Conservation (phyloP, 768 basidiomycete genomes). For the Gloeophyllum trabeum region DNA sequence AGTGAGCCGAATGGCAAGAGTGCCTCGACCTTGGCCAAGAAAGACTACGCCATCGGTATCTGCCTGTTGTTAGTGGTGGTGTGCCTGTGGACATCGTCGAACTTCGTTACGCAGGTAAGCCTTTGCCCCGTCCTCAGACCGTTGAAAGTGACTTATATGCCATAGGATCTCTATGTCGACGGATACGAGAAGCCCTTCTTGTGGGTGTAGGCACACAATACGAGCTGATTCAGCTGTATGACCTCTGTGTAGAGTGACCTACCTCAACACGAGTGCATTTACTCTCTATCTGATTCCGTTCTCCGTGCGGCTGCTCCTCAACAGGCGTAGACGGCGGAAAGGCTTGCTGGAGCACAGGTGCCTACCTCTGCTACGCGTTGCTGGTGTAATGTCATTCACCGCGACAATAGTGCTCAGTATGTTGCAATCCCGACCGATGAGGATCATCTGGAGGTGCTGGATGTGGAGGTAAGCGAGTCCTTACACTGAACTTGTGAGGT, state of each 20-base stretch:
- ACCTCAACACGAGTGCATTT: constrained; percentile 88
- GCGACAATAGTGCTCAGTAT: too few species aligned
- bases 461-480: too few species aligned
- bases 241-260: constrained; percentile 57
- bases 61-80: constrained; percentile 65
- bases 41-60: constrained; percentile 48
- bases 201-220: too few species aligned
- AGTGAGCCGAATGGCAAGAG: background rate
- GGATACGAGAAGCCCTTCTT: constrained; percentile 89
- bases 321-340: constrained; percentile 1
- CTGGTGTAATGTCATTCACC: too few species aligned
- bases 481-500: constrained; percentile 2
- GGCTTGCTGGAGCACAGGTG: constrained; percentile 1
- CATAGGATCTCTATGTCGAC: constrained; percentile 34
- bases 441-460: too few species aligned
- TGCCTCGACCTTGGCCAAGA: constrained; percentile 3
- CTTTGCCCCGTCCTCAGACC: background rate
- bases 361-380: background rate
- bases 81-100: constrained; percentile 80
- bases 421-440: too few species aligned
- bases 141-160: constrained; percentile 1
- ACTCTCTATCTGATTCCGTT: constrained; percentile 68
- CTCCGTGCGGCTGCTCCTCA: constrained; percentile 23
- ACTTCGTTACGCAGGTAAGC: constrained; percentile 74
- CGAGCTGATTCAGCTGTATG: constrained; percentile 1